Evolutionary conservation across 345 rosid genomes (phyloP).

Genomic region (Cardamine resedifolia): DNA sequence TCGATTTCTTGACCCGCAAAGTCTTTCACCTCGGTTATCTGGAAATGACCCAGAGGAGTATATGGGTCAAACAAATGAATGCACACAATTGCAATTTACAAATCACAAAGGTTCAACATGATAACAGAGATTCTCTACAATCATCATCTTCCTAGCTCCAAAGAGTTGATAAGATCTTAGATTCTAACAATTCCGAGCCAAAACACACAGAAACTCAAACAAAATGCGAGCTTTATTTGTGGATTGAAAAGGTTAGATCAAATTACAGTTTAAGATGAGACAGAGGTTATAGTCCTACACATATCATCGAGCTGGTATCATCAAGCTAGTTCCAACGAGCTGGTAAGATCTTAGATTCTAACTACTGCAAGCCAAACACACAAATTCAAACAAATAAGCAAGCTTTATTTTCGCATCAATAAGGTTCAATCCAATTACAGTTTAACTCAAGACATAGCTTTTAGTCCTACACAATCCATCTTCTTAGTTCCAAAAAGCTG

Average conservation of each 20-base stretch:
- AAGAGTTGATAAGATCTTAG: neutral
- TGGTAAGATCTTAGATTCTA: neutral
- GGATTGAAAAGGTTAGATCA: neutral
- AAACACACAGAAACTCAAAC: neutral
- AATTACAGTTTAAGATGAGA: neutral
- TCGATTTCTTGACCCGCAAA: slow-evolving; percentile 87
- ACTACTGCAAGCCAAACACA: neutral
- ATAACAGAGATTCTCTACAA: neutral
- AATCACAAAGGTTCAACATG: neutral
- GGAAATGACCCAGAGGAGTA: slow-evolving; percentile 13
- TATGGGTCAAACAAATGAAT: neutral
- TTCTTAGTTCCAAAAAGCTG: neutral
- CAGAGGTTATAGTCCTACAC: neutral
- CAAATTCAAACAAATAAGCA: neutral
- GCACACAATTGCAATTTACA: neutral
- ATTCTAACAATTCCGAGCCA: neutral
- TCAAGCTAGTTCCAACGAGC: neutral
- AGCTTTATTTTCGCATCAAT: neutral
- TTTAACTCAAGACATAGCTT: neutral
- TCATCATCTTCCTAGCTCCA: neutral
- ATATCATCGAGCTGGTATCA: too few relatives aligned
- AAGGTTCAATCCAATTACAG: neutral
- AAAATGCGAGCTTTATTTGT: neutral
- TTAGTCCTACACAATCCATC: neutral
- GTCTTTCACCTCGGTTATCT: slow-evolving; percentile 81